Evolutionary conservation across 2,329 filamentous ascomycete genomes (phyloP).

Genomic region (Epichloe aotearoae): DNA sequence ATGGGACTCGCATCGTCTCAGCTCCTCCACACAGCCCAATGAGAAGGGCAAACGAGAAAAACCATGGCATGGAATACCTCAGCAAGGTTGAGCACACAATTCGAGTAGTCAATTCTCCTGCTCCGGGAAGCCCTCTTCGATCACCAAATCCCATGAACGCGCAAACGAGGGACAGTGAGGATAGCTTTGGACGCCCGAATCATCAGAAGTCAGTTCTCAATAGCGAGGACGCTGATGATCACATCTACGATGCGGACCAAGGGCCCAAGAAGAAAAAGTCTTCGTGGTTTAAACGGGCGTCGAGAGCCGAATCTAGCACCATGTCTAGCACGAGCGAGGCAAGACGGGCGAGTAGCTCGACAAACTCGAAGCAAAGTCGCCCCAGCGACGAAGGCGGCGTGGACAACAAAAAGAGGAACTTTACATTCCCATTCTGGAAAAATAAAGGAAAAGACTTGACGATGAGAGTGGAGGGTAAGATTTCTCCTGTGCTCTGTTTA

Average conservation of each 20-base stretch:
- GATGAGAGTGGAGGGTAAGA: conserved; percentile 31
- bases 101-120: conserved; percentile 39
- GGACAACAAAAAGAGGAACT: conserved; percentile 38
- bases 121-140: conserved; percentile 19
- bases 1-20: conserved; percentile 33
- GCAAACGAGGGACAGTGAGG: conserved; percentile 23
- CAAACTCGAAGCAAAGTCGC: conserved; percentile 7
- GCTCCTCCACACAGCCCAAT: conserved; percentile 27
- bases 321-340: not conserved
- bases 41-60: conserved; percentile 18
- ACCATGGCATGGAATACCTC: conserved; percentile 30
- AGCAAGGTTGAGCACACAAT: conserved; percentile 37
- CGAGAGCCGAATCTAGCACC: conserved; percentile 21
- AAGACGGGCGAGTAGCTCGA: conserved; percentile 1
- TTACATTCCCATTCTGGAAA: conserved; percentile 44
- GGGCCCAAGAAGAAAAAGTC: conserved; percentile 30
- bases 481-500: not conserved
- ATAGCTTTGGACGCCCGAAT: conserved; percentile 10
- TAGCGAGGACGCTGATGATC: conserved; percentile 9
- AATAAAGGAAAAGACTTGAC: conserved; percentile 29
- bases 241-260: conserved; percentile 8
- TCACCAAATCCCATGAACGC: conserved; percentile 27
- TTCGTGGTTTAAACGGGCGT: conserved; percentile 38
- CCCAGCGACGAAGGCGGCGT: conserved; percentile 11
- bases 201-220: conserved; percentile 10